Evolutionary conservation across 148 eudicot species (phyloP).

Genomic region (Nepenthes mirabilis): DNA sequence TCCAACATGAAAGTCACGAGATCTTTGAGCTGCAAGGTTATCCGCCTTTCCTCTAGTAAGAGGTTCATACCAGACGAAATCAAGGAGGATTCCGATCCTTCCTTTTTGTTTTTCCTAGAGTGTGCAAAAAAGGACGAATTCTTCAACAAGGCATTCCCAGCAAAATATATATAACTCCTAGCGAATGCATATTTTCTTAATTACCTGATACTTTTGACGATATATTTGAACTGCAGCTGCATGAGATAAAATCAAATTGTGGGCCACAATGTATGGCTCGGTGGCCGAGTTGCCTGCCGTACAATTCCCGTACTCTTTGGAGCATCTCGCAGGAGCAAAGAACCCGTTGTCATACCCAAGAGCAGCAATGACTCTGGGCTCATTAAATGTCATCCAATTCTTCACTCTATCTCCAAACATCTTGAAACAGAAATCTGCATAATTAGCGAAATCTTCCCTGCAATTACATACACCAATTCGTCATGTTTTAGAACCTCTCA

Average conservation of each 20-base stretch:
- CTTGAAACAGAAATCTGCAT: constrained; percentile 90
- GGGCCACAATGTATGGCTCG: constrained; percentile 88
- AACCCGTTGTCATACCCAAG: constrained; percentile 65
- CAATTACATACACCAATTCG: constrained; percentile 1
- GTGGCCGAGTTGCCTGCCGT: constrained; percentile 77
- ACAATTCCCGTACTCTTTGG: constrained; percentile 70
- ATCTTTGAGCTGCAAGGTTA: constrained; percentile 84
- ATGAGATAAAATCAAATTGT: constrained; percentile 66
- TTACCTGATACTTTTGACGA: constrained; percentile 62
- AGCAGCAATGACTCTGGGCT: constrained; percentile 81
- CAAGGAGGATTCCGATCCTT: constrained; percentile 74
- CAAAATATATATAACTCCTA: too few species aligned
- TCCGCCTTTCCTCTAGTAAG: constrained; percentile 60
- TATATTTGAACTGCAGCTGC: constrained; percentile 92
- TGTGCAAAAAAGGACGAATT: not conserved
- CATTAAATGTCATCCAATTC: constrained; percentile 90
- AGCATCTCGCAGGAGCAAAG: constrained; percentile 77
- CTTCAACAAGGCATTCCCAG: not conserved
- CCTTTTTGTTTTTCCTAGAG: constrained; percentile 69
- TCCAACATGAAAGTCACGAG: constrained; percentile 91
- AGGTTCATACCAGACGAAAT: constrained; percentile 95
- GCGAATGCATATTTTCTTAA: not conserved
- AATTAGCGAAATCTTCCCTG: constrained; percentile 81
- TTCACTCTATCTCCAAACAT: constrained; percentile 92
- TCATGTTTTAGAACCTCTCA: too few species aligned